Evolutionary conservation across 2,329 filamentous ascomycete genomes (phyloP), one percentile per base, ranked within the genome.

Genomic region (Talaromyces verruculosus): DNA sequence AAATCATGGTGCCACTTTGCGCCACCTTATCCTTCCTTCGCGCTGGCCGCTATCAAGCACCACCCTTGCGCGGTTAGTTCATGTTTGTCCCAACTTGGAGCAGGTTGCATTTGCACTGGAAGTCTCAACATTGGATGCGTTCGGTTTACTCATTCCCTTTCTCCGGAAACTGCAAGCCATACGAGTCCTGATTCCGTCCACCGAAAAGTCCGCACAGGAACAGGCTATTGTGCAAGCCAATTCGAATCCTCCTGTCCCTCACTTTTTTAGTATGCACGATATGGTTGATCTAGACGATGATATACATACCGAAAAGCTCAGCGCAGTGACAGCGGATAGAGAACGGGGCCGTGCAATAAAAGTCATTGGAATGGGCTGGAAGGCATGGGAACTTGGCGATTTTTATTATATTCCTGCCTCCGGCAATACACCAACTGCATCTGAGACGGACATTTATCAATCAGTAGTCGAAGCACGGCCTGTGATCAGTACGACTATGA

Each of bases 1-100:
- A 1, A 78, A 82, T 47, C 84, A 88, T 68, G 84, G 83, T 45
- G 68, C 78, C 25, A 83, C 78, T 1, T 73, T 89, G 47, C 82
- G 81, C 51, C 84, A 87, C 69, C 80, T 89, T 5, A 80, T 88
- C 2, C 80, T 89, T 4, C 81, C 82, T 2, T 81, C 86, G 39
- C 78, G 81, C 51, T 88, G 86, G 85, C 75, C 80, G 19, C 78
- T 88, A 2, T 80, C 81, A 17, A 77, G 80, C 2, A 73, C 78
- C 1, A 77, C 83, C 4, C 75, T 88, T 8, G 80, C 79, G 37
- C 80, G 81, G 7, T 75, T 88, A 6, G 83, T 86, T 37, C 81
- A 83, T 60, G 76, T 76, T 10, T 87, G 85, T 66, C 85, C 86
- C 0, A 81, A 87, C 63, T 76, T 89, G 15, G 85, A 87, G 67